These are phyloP conservation scores for Perkinsus olseni DNA, from an alignment of 169 alveolate species.

Conservation along the genomic window DNA sequence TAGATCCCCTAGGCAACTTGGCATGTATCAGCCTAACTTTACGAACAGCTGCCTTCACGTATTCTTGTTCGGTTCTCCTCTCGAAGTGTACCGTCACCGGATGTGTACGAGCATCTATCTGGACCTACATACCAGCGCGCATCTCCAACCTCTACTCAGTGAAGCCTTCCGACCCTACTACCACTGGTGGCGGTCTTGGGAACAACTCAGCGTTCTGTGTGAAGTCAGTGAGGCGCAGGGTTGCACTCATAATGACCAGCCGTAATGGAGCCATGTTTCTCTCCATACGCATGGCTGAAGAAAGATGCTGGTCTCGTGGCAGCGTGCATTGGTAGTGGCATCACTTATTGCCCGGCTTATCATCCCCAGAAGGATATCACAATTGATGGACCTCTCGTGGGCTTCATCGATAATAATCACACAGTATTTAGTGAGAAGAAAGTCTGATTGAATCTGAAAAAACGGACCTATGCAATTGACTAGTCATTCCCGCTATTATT, in stretches of 20 bases:
- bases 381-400: conserved; percentile 96
- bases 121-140: conserved; percentile 17
- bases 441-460: conserved; percentile 36
- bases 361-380: conserved; percentile 89
- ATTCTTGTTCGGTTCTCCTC: conserved; percentile 69
- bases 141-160: neutral
- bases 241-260: conserved; percentile 98
- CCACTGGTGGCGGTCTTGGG: conserved; percentile 63
- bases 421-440: conserved; percentile 72
- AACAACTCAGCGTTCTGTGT: conserved; percentile 72
- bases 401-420: conserved; percentile 98
- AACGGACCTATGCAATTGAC: too few species aligned
- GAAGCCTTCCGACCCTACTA: neutral
- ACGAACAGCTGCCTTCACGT: conserved; percentile 73
- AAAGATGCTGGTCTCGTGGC: neutral
- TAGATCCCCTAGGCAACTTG: conserved; percentile 93
- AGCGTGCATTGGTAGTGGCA: neutral
- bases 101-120: conserved; percentile 76
- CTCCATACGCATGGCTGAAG: neutral
- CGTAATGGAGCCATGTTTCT: conserved; percentile 56
- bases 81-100: conserved; percentile 78
- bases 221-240: conserved; percentile 84
- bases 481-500: too few species aligned
- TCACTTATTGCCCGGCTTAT: neutral
- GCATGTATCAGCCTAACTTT: conserved; percentile 52